Conservation (phyloP, 257 asterid species). For the Fraxinus cuspidata region DNA sequence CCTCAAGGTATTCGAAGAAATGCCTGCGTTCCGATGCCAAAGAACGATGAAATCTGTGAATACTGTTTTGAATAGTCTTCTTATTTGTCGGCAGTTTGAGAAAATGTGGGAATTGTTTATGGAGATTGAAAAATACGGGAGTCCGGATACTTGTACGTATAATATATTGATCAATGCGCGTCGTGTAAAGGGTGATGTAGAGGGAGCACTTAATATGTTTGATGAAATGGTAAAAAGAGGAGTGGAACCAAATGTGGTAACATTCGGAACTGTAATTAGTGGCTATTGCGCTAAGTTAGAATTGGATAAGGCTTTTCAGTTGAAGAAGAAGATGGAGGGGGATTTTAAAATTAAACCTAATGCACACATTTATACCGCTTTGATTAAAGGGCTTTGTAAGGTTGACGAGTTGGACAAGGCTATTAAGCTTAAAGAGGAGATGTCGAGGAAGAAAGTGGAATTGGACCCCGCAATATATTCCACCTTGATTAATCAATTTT, state of each 20-base stretch:
- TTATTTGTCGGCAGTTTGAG: conserved; percentile 50
- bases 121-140: conserved; percentile 39
- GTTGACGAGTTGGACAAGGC: conserved; percentile 41
- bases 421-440: conserved; percentile 59
- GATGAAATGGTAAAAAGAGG: conserved; percentile 66
- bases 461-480: conserved; percentile 65
- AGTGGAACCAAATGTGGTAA: conserved; percentile 58
- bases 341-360: conserved; percentile 50
- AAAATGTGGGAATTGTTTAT: conserved; percentile 43
- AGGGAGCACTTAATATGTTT: conserved; percentile 48
- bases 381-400: conserved; percentile 71
- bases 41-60: conserved; percentile 67
- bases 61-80: conserved; percentile 54
- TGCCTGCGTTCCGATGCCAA: conserved; percentile 55
- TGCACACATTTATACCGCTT: conserved; percentile 48
- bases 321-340: conserved; percentile 63
- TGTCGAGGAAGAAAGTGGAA: conserved; percentile 52
- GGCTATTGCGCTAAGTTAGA: conserved; percentile 48
- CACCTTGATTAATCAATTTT: conserved; percentile 62
- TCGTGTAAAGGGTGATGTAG: conserved; percentile 40
- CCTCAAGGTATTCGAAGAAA: conserved; percentile 53
- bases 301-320: conserved; percentile 43
- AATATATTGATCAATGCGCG: conserved; percentile 59
- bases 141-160: conserved; percentile 67
- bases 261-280: conserved; percentile 70